Evolutionary conservation across 2,329 filamentous ascomycete genomes (phyloP).

Genomic region (Diplodia intermedia): DNA sequence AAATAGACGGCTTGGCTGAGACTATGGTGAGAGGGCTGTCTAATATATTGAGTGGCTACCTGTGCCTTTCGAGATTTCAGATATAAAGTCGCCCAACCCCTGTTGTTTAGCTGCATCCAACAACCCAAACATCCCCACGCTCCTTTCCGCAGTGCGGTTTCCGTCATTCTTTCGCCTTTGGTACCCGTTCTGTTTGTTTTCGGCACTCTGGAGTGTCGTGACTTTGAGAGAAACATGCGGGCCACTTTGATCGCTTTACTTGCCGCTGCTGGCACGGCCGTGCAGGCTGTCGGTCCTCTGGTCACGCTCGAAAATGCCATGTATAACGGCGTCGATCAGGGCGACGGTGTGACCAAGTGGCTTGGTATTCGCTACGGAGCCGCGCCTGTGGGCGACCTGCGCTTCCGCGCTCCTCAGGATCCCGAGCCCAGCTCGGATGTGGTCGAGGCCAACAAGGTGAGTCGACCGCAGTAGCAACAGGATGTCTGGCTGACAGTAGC

Average conservation of each 20-base stretch:
- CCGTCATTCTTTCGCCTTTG: not conserved
- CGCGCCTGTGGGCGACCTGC: constrained; percentile 58
- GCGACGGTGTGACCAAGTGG: constrained; percentile 70
- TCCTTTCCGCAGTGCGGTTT: not conserved
- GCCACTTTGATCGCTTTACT: not conserved
- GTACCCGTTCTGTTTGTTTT: not conserved
- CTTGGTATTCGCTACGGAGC: constrained; percentile 68
- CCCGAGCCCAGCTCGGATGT: constrained; percentile 43
- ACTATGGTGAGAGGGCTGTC: constrained; percentile 6
- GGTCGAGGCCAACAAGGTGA: constrained; percentile 7
- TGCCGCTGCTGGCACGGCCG: not conserved
- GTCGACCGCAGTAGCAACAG: not conserved
- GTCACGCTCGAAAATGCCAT: constrained; percentile 72
- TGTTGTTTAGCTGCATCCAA: not conserved
- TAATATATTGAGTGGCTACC: constrained; percentile 7
- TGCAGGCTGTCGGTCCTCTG: constrained; percentile 45
- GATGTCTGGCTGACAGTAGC: not conserved
- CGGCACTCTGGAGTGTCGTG: not conserved
- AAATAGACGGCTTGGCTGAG: constrained; percentile 12
- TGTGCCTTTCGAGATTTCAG: not conserved
- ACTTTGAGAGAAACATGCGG: not conserved
- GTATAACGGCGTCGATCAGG: constrained; percentile 65
- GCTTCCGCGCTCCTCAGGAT: constrained; percentile 58
- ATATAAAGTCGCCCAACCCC: not conserved
- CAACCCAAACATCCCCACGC: not conserved